Percentiles rank a stretch among this genome's conserved stretches.
These are phyloP conservation scores for Sanghuangporus baumii DNA, from an alignment of 1,284 basidiomycete genomes.

Conservation along the genomic window DNA sequence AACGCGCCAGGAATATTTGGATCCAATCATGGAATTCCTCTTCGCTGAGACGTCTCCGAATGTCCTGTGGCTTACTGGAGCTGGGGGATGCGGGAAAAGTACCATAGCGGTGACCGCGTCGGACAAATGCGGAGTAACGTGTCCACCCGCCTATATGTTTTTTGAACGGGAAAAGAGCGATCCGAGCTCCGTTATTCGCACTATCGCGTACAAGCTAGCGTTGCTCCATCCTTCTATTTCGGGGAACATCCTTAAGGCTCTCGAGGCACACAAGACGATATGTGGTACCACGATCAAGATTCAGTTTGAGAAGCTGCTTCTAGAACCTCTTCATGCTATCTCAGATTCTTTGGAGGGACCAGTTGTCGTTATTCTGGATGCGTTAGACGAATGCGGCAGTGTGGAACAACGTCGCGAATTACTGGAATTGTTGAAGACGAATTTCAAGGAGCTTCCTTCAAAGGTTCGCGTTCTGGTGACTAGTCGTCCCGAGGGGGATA, in stretches of 20 bases:
- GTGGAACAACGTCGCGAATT: background rate
- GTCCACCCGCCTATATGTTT: background rate
- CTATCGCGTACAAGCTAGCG: background rate
- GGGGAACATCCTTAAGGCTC: background rate
- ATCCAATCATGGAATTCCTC: background rate
- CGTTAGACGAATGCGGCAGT: background rate
- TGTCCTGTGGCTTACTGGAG: background rate
- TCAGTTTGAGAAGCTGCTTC: background rate
- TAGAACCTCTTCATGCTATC: background rate
- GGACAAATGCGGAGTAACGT: background rate
- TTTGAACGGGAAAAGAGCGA: background rate
- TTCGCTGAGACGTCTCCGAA: background rate
- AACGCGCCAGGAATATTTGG: background rate
- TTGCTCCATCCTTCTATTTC: background rate
- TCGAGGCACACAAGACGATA: background rate
- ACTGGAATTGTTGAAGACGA: background rate
- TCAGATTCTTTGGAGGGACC: background rate
- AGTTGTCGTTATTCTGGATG: background rate
- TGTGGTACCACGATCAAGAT: background rate
- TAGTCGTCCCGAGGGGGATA: background rate
- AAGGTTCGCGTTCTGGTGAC: background rate
- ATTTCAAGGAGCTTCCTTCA: background rate
- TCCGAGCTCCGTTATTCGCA: background rate
- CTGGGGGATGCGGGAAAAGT: slow-evolving; percentile 3
- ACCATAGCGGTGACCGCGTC: background rate